phyloP scores from a whole-genome alignment of 305 asterid species.

The Fraxinus baroniana region DNA sequence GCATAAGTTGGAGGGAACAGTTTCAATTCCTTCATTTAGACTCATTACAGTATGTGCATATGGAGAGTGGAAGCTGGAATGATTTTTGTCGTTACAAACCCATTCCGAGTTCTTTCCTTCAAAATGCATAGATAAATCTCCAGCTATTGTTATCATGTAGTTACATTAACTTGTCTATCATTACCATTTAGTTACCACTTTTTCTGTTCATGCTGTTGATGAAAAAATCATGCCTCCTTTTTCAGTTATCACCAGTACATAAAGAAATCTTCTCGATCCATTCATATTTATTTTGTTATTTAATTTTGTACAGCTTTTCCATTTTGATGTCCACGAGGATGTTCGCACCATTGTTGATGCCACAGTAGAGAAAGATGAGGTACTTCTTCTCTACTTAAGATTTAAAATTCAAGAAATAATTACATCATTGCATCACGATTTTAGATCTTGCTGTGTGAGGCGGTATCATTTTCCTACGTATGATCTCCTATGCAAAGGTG shows the following conservation, averaged over 20 bases:
- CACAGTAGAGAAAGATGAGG: constrained; percentile 97
- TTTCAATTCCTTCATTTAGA: background rate
- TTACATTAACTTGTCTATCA: background rate
- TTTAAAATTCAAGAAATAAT: background rate
- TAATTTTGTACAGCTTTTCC: constrained; percentile 71
- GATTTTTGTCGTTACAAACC: background rate
- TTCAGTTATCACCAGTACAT: background rate
- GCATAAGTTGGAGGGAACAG: constrained; percentile 12
- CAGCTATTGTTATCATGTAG: background rate
- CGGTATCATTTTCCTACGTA: background rate
- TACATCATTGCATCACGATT: background rate
- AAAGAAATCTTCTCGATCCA: background rate
- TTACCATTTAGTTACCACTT: background rate
- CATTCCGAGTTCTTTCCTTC: background rate
- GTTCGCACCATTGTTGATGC: constrained; percentile 96
- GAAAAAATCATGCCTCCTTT: background rate
- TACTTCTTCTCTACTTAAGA: constrained; percentile 23
- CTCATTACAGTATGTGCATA: background rate
- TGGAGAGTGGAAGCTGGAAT: background rate
- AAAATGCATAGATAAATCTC: background rate
- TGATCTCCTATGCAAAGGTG: background rate
- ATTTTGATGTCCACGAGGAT: constrained; percentile 98
- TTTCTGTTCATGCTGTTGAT: background rate
- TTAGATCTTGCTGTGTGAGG: background rate
- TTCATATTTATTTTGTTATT: constrained; percentile 11